phyloP scores from a whole-genome alignment of 2,329 filamentous ascomycete species.

The Aspergillus viridinutans region DNA sequence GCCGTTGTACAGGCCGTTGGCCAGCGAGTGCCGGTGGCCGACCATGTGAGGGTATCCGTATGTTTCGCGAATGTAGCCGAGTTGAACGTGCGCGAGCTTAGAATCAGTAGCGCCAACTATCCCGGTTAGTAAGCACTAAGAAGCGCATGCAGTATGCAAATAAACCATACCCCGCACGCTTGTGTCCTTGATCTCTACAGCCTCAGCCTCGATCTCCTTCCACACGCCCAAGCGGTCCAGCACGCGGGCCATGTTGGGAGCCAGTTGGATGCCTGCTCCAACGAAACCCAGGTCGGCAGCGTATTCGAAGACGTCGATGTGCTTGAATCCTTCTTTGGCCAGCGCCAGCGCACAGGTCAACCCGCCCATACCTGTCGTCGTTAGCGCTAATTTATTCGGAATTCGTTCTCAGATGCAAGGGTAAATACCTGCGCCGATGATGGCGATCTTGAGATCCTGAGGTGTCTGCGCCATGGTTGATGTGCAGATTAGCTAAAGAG shows the following conservation, averaged over 20 bases:
- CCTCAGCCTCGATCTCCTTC: conserved; percentile 65
- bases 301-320: conserved; percentile 70
- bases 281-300: conserved; percentile 74
- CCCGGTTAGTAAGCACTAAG: background rate
- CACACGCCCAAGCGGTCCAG: conserved; percentile 70
- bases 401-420: background rate
- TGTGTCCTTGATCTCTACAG: conserved; percentile 65
- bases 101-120: conserved; percentile 60
- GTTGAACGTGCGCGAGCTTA: conserved; percentile 67
- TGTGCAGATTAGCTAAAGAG: background rate
- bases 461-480: background rate
- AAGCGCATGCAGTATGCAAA: no score
- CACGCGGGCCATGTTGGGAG: conserved; percentile 76
- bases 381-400: background rate
- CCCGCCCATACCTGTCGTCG: conserved; percentile 64
- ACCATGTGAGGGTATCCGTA: conserved; percentile 78
- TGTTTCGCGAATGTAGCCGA: conserved; percentile 61
- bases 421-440: conserved; percentile 43
- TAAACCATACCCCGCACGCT: conserved; percentile 61
- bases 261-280: conserved; percentile 78
- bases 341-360: conserved; percentile 67
- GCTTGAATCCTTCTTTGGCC: conserved; percentile 69
- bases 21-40: conserved; percentile 69
- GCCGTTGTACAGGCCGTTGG: conserved; percentile 65
- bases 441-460: conserved; percentile 40